Base-by-base conservation (phyloP, 192 early-diverging fungal species). In the Lobulomyces angularis region DNA sequence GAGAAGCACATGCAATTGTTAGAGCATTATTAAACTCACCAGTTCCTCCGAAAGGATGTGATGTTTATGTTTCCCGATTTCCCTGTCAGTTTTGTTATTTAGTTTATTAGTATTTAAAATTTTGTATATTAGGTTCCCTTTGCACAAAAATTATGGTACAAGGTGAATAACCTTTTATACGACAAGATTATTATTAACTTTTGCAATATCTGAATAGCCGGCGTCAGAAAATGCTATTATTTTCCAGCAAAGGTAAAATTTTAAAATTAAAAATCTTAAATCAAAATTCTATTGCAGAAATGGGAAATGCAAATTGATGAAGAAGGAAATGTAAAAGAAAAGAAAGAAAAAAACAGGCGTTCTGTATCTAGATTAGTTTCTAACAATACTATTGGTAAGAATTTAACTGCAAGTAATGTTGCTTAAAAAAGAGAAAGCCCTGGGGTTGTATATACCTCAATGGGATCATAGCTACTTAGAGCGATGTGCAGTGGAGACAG, bases 141-240 rank as follows among this genome's bases (percentile, higher is more conserved):
- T 63, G 61, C 44, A 63, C 48, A 26, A 58, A 58, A 23, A 14
- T 63, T 21, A 58, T 58, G 41, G 56, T 63, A 18, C 61, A 63
- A 36, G 55, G 55, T 12, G 61, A 56, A 12, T 50, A 58, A 11
- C 41, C 11, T 11, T 24, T 8, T 11, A 4, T 30, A 9, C 30
- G 21, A 23, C 21, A 45, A n/a, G n/a, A n/a, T n/a, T n/a, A n/a
- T n/a, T n/a, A n/a, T n/a, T n/a, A n/a, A n/a, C n/a, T n/a, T n/a
- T n/a, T n/a, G n/a, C n/a, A n/a, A n/a, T n/a, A n/a, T n/a, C n/a
- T n/a, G n/a, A n/a, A n/a, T n/a, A n/a, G n/a, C n/a, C n/a, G n/a
- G n/a, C n/a, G n/a, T 11, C 14, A 0, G 51, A n/a, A 63, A 55
- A 43, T 43, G 49, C 18, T 63, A 58, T 37, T 63, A 59, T 27